These are phyloP conservation scores for Berberis thunbergii DNA, from an alignment of 164 flowering plant genomes.

Conservation along the genomic window DNA sequence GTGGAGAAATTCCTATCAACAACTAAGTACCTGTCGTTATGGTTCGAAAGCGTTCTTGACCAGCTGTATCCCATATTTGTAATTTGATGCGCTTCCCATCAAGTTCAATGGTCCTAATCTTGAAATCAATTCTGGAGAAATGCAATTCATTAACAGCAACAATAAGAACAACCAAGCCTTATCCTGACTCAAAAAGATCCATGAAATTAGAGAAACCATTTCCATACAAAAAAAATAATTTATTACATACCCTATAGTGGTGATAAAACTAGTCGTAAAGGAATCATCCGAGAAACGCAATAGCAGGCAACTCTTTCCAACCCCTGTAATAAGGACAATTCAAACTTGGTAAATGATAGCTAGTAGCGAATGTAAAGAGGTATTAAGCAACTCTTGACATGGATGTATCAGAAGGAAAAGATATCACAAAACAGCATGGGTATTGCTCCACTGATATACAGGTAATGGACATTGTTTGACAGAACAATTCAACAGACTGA, in stretches of 20 bases:
- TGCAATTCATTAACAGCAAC: neutral
- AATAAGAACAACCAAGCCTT: neutral
- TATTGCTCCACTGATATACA: too few relatives aligned
- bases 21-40: slow-evolving; percentile 36
- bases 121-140: slow-evolving; percentile 41
- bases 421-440: too few relatives aligned
- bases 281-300: slow-evolving; percentile 62
- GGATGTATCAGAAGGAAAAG: too few relatives aligned
- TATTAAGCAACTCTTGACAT: too few relatives aligned
- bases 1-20: too few relatives aligned
- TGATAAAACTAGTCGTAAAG: slow-evolving; percentile 53
- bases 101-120: slow-evolving; percentile 52
- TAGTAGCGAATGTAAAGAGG: too few relatives aligned
- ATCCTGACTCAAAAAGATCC: neutral
- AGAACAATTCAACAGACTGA: too few relatives aligned
- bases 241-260: slow-evolving; percentile 46
- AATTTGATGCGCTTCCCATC: slow-evolving; percentile 57
- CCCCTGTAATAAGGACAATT: slow-evolving; percentile 27
- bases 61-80: slow-evolving; percentile 67
- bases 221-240: neutral
- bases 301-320: slow-evolving; percentile 58
- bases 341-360: neutral
- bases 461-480: too few relatives aligned
- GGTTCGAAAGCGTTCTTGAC: slow-evolving; percentile 57
- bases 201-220: slow-evolving; percentile 1